Conservation (phyloP, 1,284 basidiomycete genomes). For the Naganishia liquefaciens region DNA sequence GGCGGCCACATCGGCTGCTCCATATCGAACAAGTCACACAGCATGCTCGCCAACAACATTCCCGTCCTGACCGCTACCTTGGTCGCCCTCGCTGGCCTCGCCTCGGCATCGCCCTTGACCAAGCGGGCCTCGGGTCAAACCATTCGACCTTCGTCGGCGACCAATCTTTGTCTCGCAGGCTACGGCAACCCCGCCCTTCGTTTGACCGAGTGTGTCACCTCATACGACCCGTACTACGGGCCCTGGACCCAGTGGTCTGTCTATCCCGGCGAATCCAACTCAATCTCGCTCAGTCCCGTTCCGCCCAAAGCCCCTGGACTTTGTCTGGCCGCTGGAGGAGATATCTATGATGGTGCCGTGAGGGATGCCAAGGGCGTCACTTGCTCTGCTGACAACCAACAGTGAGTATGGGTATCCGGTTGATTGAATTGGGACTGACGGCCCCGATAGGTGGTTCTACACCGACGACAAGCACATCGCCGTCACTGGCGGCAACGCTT, state of each 20-base stretch:
- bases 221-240: constrained; percentile 18
- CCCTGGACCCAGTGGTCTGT: constrained; percentile 23
- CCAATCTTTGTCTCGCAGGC: constrained; percentile 26
- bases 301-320: constrained; percentile 14
- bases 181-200: constrained; percentile 16
- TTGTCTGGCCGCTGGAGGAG: constrained; percentile 5
- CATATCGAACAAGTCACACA: background rate
- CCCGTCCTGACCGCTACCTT: constrained; percentile 25
- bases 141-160: constrained; percentile 19
- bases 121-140: constrained; percentile 21
- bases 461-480: constrained; percentile 31
- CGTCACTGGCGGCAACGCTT: constrained; percentile 30
- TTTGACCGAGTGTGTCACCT: constrained; percentile 21
- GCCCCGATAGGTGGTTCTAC: constrained; percentile 19
- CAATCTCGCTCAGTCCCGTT: background rate
- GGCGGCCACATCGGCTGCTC: too few species aligned
- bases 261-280: constrained; percentile 5
- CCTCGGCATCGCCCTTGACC: constrained; percentile 11
- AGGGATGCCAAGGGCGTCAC: background rate
- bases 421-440: background rate
- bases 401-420: background rate
- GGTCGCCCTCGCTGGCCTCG: constrained; percentile 11
- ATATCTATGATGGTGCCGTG: constrained; percentile 7
- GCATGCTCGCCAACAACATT: constrained; percentile 27
- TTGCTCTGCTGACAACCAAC: constrained; percentile 10